These are phyloP conservation scores for Rubroboletus satanas DNA, from an alignment of 768 basidiomycete species.

Conservation along the genomic window DNA sequence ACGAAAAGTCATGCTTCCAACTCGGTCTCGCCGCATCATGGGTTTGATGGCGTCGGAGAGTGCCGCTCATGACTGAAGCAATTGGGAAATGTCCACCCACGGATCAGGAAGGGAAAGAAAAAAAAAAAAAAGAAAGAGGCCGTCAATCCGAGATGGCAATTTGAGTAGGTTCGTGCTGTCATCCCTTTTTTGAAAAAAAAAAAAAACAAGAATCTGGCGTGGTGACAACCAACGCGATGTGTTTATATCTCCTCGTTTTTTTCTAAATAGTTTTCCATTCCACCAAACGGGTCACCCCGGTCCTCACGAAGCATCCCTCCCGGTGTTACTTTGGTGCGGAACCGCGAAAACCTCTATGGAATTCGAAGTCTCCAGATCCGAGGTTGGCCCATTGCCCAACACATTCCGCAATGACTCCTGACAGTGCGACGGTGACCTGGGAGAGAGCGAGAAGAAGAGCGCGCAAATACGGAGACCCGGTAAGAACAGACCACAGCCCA, in stretches of 20 bases:
- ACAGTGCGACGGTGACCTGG: background rate
- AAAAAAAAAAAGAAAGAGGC: background rate
- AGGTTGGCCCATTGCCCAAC: conserved; percentile 7
- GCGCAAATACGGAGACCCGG: conserved; percentile 9
- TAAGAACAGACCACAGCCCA: conserved; percentile 10
- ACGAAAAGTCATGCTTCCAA: background rate
- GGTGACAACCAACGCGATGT: conserved; percentile 7
- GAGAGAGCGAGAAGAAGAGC: background rate
- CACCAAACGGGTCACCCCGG: conserved; percentile 1
- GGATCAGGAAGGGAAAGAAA: conserved; percentile 17
- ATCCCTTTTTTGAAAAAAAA: conserved; percentile 2
- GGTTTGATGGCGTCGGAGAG: conserved; percentile 12
- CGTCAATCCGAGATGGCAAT: conserved; percentile 5
- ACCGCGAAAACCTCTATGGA: conserved; percentile 11
- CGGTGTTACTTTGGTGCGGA: conserved; percentile 8
- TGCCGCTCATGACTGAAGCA: conserved; percentile 9
- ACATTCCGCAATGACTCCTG: background rate
- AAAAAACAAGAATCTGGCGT: background rate
- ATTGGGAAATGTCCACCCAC: conserved; percentile 11
- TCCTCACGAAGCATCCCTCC: background rate
- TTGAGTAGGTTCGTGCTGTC: conserved; percentile 4
- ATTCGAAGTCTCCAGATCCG: conserved; percentile 13
- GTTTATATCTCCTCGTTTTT: background rate
- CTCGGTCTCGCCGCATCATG: conserved; percentile 5
- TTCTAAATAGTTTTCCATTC: background rate